These are phyloP conservation scores for Plectosphaerella sp. DNA, from an alignment of 2,329 filamentous ascomycete species.

Conservation along the genomic window DNA sequence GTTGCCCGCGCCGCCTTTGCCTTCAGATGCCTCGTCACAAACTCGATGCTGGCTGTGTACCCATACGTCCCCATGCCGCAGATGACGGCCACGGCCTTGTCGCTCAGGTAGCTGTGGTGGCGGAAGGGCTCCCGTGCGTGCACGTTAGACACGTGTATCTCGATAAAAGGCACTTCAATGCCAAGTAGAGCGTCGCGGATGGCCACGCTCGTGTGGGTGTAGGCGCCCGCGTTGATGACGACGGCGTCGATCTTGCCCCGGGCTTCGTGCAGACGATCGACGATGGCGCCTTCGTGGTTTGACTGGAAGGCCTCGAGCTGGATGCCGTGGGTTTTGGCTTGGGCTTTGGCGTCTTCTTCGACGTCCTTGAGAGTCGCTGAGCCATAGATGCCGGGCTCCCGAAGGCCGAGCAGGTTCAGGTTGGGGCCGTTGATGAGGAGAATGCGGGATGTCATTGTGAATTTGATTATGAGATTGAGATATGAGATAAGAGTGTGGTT, in stretches of 20 bases:
- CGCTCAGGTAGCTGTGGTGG: conserved; percentile 66
- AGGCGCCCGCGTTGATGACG: conserved; percentile 72
- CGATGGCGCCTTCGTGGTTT: conserved; percentile 71
- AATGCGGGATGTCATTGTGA: conserved; percentile 39
- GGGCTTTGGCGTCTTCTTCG: conserved; percentile 39
- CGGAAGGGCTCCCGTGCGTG: conserved; percentile 68
- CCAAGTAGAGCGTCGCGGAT: conserved; percentile 70
- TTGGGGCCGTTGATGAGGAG: conserved; percentile 80
- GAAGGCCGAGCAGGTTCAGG: conserved; percentile 72
- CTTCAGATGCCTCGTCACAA: conserved; percentile 41
- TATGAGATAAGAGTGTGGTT: neutral
- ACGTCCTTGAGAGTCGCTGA: conserved; percentile 63
- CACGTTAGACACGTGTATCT: conserved; percentile 74
- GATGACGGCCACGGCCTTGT: conserved; percentile 72
- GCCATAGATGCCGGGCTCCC: conserved; percentile 72
- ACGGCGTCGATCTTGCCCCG: conserved; percentile 55
- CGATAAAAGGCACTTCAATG: conserved; percentile 68
- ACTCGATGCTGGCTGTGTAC: conserved; percentile 57
- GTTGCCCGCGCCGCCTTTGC: conserved; percentile 19
- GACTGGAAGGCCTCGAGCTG: conserved; percentile 56
- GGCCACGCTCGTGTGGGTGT: conserved; percentile 73
- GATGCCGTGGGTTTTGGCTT: conserved; percentile 42
- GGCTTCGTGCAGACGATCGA: conserved; percentile 69
- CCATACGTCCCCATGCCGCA: conserved; percentile 63
- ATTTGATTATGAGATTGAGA: neutral